Evolutionary conservation across 208 protist genomes (phyloP), one percentile per base, ranked within the genome.

Genomic region (Sergeia podlipaevii): DNA sequence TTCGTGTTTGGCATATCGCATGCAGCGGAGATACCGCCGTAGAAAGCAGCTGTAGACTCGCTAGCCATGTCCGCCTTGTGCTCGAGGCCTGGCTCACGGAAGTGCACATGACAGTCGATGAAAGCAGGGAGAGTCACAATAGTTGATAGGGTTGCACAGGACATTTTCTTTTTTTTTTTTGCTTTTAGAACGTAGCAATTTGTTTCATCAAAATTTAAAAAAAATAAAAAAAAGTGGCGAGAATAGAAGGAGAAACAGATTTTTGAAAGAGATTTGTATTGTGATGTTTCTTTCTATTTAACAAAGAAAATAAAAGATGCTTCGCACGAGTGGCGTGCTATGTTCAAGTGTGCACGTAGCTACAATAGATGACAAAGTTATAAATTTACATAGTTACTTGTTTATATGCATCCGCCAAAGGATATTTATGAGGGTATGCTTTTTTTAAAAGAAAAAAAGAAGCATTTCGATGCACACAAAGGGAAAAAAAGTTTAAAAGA

Each of bases 101-200:
- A 83, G 74, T 97, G 92, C 0, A 97, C 95, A 66, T 97, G 92
- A 36, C 93, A 87, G 76, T 98, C 96, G 32, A 98, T 86, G 7
- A 98, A 74, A 37, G 84, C 60, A 4, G 89, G 85, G 21, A 95
- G 58, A 24, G 72, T 61, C 42, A 81, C 50, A 42, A 27, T 26
- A 51, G 15, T 33, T 36, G n/a, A 32, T 26, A 8, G 7, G 26
- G 33, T 34, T 18, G 10, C 15, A 48, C 17, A 59, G 29, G 39
- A 5, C 18, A 59, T 50, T 5, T 47, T 20, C 48, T 59, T 59
- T 59, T 59, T 59, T 47, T 48, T 45, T 59, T 59, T 21, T 47
- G 36, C n/a, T 10, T 18, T 15, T 21, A 0, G 24, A 46, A 26
- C 8, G 20, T 56, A 56, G 18, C 20, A 30, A 20, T 56, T 46